Evolutionary conservation across 2,329 filamentous ascomycete species (phyloP).

Genomic region (Venturia aucupariae): DNA sequence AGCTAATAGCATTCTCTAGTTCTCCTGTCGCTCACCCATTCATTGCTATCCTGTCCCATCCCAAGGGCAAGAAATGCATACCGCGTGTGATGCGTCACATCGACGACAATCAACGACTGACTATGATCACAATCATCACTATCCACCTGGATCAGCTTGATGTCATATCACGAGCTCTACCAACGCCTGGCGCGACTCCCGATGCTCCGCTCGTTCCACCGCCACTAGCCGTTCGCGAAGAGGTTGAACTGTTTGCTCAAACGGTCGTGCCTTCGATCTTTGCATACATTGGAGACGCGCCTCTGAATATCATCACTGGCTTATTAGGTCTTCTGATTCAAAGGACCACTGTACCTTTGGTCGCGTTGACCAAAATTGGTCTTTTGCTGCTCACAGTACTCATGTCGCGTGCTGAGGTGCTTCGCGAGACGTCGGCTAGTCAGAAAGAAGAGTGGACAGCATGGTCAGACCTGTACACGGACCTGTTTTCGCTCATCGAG

Average conservation of each 20-base stretch:
- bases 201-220: conserved; percentile 49
- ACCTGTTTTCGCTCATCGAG: conserved; percentile 80
- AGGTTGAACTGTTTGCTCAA: conserved; percentile 81
- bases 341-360: conserved; percentile 72
- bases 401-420: conserved; percentile 82
- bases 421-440: conserved; percentile 54
- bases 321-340: conserved; percentile 76
- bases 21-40: conserved; percentile 72
- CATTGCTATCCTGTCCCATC: conserved; percentile 87
- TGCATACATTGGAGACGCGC: conserved; percentile 82
- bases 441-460: conserved; percentile 65
- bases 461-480: conserved; percentile 76
- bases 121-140: conserved; percentile 90
- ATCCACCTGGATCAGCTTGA: conserved; percentile 88
- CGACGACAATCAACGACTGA: conserved; percentile 84
- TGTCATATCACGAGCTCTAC: conserved; percentile 73
- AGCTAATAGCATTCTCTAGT: conserved; percentile 39
- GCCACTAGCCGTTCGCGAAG: conserved; percentile 65
- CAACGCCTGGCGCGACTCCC: conserved; percentile 26
- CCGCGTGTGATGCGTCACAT: conserved; percentile 92
- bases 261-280: conserved; percentile 86
- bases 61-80: conserved; percentile 93
- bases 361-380: conserved; percentile 80
- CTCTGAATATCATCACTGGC: conserved; percentile 82
- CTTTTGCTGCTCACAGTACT: conserved; percentile 88